These are phyloP conservation scores for Aureobasidium melanogenum DNA, from an alignment of 2,329 filamentous ascomycete species.

Conservation along the genomic window DNA sequence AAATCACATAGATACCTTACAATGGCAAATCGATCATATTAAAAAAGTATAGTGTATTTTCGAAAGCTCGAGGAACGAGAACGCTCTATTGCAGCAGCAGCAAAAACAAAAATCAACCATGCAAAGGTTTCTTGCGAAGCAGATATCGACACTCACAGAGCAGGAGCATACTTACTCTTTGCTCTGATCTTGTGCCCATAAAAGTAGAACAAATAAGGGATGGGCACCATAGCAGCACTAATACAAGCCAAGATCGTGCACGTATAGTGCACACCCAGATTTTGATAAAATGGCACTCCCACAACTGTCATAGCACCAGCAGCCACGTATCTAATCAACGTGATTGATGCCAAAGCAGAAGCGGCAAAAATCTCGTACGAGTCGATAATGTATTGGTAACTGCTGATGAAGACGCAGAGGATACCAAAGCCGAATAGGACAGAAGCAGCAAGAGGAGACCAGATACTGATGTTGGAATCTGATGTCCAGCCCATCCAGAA, in stretches of 20 bases:
- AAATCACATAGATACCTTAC: too few species aligned
- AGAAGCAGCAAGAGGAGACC: constrained; percentile 43
- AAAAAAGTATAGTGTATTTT: neutral
- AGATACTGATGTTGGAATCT: constrained; percentile 37
- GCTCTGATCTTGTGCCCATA: constrained; percentile 29
- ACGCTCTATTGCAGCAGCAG: neutral
- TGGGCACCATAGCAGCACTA: constrained; percentile 26
- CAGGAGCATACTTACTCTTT: constrained; percentile 21
- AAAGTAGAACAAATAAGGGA: constrained; percentile 37
- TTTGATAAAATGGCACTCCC: constrained; percentile 31
- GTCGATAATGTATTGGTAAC: constrained; percentile 52
- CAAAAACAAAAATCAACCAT: too few species aligned
- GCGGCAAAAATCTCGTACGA: constrained; percentile 46
- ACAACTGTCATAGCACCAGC: constrained; percentile 34
- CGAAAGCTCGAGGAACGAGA: neutral
- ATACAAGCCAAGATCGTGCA: constrained; percentile 27
- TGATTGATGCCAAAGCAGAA: constrained; percentile 35
- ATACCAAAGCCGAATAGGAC: constrained; percentile 43
- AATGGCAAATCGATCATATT: neutral
- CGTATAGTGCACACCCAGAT: constrained; percentile 29
- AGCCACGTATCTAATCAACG: constrained; percentile 32
- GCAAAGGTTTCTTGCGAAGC: too few species aligned
- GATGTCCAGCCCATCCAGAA: constrained; percentile 54
- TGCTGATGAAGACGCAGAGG: constrained; percentile 37
- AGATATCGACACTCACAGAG: neutral